Evolutionary conservation across 1,284 basidiomycete species (phyloP), one percentile per base, ranked within the genome.

Genomic region (Ganoderma meredithae): DNA sequence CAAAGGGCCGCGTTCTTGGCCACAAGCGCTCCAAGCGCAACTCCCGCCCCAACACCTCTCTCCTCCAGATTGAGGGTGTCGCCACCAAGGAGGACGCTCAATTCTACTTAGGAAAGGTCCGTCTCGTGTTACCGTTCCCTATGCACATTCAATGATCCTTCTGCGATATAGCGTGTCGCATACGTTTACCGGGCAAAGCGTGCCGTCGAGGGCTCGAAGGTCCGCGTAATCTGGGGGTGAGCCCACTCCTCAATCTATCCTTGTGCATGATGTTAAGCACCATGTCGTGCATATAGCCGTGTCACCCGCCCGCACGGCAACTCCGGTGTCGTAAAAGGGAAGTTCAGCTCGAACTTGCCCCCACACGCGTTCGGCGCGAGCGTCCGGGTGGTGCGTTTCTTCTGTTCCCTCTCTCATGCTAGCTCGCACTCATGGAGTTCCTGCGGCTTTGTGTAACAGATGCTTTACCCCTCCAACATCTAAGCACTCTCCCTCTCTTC

Each of bases 11-110:
- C 80, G 92, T 99, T 80, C 88, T 98, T 80, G 95, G 96, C 76
- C 95, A 98, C 94, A 97, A 99, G 88, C 95, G 98, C 77, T 96
- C 95, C 77, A 99, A 99, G 89, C 93, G 95, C 82, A 98, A 98
- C 88, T 88, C 93, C 73, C 89, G 92, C 80, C 96, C 96, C 80
- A 97, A 97, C 88, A 98, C 96, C 74, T 95, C 96, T 69, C 91
- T 99, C 78, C 84, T 99, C 80, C 95, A 97, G 85, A 96, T 99
- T 81, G 97, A 99, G 86, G 97, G 97, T 81, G 97, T 99, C 68
- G 90, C 91, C 77, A 92, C 86, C 78, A 95, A 96, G 84, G 91
- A 98, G 85, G 47, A 49, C 12, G 47, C 47, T 49, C 47, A 49
- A 82, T 97, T 96, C 85, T 99, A 99, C 89, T 90, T 99, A 72